These are phyloP conservation scores for Ceratobasidium papillatum DNA, from an alignment of 1,284 basidiomycete genomes.

Conservation along the genomic window DNA sequence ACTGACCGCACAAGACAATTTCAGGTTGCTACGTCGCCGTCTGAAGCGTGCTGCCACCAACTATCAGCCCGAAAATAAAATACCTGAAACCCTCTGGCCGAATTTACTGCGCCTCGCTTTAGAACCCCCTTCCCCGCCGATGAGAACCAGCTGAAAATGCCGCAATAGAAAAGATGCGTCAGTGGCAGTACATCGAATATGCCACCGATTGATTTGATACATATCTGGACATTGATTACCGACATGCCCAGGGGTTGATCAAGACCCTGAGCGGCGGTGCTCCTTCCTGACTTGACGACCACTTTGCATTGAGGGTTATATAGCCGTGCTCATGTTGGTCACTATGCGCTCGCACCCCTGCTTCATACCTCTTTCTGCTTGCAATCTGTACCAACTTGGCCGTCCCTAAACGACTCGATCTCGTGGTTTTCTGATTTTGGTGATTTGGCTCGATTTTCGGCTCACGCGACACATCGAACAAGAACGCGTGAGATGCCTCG, in stretches of 20 bases:
- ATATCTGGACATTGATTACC: constrained; percentile 4
- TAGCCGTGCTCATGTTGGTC: neutral
- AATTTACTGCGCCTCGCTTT: too few relatives aligned
- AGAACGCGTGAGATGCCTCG: neutral
- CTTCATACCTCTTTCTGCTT: neutral
- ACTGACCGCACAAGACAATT: too few relatives aligned
- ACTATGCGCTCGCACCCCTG: neutral
- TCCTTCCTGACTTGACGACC: constrained; percentile 11
- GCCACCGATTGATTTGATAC: too few relatives aligned
- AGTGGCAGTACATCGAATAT: neutral
- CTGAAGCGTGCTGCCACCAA: too few relatives aligned
- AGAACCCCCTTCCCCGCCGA: too few relatives aligned
- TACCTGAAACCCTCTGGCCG: neutral
- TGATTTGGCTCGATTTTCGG: neutral
- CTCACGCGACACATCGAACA: neutral
- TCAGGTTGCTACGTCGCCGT: too few relatives aligned
- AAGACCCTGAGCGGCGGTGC: constrained; percentile 12
- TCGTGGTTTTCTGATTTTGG: neutral
- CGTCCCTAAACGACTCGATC: too few relatives aligned
- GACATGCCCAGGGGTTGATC: neutral
- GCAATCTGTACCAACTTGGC: neutral
- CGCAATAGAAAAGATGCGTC: neutral
- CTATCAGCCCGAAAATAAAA: neutral
- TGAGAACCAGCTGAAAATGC: too few relatives aligned
- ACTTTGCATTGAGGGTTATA: neutral